phyloP scores from a whole-genome alignment of 2,329 filamentous ascomycete genomes.

The Cladosporium sp. region DNA sequence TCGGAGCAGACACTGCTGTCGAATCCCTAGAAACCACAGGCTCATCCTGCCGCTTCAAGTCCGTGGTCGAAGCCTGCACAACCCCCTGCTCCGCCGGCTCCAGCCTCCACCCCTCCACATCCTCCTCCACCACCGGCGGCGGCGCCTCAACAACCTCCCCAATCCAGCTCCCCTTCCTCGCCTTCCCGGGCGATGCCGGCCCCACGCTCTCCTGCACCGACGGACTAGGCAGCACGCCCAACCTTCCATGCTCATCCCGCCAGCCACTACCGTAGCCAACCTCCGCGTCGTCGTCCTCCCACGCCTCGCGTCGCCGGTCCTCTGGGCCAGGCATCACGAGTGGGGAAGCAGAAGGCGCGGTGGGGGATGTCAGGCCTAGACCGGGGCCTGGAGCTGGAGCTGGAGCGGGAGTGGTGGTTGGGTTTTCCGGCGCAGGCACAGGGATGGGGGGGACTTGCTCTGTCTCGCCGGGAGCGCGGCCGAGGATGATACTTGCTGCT shows the following conservation, averaged over 20 bases:
- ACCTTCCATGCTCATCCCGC: conserved; percentile 19
- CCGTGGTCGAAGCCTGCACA: not conserved
- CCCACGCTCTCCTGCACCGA: conserved; percentile 9
- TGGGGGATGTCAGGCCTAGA: not conserved
- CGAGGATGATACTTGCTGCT: conserved; percentile 5
- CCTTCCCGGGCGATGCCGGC: not conserved
- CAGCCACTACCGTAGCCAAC: not conserved
- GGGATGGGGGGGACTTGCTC: not conserved
- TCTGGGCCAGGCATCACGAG: conserved; percentile 22
- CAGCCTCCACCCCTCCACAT: not conserved
- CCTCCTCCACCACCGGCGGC: conserved; percentile 22
- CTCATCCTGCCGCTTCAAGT: not conserved
- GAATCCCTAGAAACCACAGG: not conserved
- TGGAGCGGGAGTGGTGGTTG: not conserved
- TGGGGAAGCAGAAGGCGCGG: not conserved
- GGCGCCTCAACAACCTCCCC: conserved; percentile 26
- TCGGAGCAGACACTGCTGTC: not conserved
- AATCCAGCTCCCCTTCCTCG: conserved; percentile 17
- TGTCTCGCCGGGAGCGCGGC: not conserved
- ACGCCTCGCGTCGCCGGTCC: conserved; percentile 11
- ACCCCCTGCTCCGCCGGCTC: not conserved
- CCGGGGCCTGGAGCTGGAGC: too few species aligned
- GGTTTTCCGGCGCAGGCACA: not conserved
- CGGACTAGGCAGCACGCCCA: conserved; percentile 37
- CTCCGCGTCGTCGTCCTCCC: conserved; percentile 18